Conservation (phyloP, 345 rosid species). For the Syzygium oleosum region DNA sequence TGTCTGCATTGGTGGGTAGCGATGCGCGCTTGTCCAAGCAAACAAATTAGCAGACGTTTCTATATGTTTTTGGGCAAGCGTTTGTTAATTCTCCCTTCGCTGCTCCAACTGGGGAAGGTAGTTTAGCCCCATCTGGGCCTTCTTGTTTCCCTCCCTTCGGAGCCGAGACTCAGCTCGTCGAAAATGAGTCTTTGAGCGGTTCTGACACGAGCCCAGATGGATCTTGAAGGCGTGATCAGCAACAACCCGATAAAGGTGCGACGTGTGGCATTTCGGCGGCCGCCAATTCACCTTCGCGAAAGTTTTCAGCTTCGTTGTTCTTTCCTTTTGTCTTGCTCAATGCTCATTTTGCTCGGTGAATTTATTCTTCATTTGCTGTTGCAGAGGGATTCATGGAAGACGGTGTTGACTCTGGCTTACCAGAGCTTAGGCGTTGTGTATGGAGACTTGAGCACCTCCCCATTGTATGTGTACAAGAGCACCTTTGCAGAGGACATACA, state of each 20-base stretch:
- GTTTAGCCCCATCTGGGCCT: slow-evolving; percentile 13
- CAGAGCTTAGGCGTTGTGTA: slow-evolving; percentile 15
- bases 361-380: background rate
- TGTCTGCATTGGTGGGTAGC: slow-evolving; percentile 16
- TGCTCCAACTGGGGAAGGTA: slow-evolving; percentile 23
- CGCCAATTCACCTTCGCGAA: background rate
- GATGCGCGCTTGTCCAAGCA: background rate
- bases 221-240: slow-evolving; percentile 41
- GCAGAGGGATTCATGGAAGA: slow-evolving; percentile 33
- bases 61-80: background rate
- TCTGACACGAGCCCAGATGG: slow-evolving; percentile 36
- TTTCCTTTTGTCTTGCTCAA: background rate
- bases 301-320: background rate
- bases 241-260: slow-evolving; percentile 51
- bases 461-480: slow-evolving; percentile 35
- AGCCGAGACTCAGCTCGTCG: background rate
- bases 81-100: background rate
- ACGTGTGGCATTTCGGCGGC: background rate
- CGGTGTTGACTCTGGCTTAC: slow-evolving; percentile 21
- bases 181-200: slow-evolving; percentile 5
- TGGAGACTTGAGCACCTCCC: slow-evolving; percentile 45
- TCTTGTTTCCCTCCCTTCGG: slow-evolving; percentile 1
- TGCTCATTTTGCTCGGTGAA: background rate
- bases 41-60: background rate
- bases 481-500: slow-evolving; percentile 34